Conservation (phyloP, 2,329 filamentous ascomycete species). For the Alternaria brassicicola region DNA sequence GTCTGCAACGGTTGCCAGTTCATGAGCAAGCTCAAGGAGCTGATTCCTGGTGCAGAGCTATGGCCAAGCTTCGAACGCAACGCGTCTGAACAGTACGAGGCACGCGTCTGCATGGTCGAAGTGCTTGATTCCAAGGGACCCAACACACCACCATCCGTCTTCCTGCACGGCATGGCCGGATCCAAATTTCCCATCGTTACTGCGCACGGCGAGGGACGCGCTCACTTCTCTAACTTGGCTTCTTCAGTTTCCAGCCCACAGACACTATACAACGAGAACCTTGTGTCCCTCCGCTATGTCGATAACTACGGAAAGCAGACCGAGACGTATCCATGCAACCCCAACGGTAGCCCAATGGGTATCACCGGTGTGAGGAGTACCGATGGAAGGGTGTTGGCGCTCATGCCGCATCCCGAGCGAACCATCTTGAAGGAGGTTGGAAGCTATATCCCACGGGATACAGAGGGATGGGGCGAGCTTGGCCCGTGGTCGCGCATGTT, state of each 20-base stretch:
- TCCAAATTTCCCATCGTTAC: conserved; percentile 83
- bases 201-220: conserved; percentile 89
- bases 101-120: conserved; percentile 82
- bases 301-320: conserved; percentile 80
- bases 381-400: conserved; percentile 80
- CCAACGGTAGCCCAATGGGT: conserved; percentile 81
- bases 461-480: conserved; percentile 75
- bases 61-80: conserved; percentile 93
- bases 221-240: conserved; percentile 54
- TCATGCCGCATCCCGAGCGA: conserved; percentile 96
- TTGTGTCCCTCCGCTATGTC: conserved; percentile 81
- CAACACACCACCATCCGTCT: conserved; percentile 67
- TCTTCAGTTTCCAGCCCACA: conserved; percentile 53
- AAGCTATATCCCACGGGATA: conserved; percentile 72
- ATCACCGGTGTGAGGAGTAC: conserved; percentile 79
- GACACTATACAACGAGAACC: conserved; percentile 66
- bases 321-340: conserved; percentile 86
- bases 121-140: conserved; percentile 64
- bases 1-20: conserved; percentile 99
- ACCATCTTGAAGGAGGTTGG: conserved; percentile 80
- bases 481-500: conserved; percentile 88
- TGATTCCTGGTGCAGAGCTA: conserved; percentile 80
- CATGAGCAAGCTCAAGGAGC: conserved; percentile 77
- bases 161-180: conserved; percentile 86
- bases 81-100: conserved; percentile 86